Evolutionary conservation across 805 yeast genomes (phyloP), one percentile per base, ranked within the genome.

Genomic region (Zygosaccharomyces rouxii): DNA sequence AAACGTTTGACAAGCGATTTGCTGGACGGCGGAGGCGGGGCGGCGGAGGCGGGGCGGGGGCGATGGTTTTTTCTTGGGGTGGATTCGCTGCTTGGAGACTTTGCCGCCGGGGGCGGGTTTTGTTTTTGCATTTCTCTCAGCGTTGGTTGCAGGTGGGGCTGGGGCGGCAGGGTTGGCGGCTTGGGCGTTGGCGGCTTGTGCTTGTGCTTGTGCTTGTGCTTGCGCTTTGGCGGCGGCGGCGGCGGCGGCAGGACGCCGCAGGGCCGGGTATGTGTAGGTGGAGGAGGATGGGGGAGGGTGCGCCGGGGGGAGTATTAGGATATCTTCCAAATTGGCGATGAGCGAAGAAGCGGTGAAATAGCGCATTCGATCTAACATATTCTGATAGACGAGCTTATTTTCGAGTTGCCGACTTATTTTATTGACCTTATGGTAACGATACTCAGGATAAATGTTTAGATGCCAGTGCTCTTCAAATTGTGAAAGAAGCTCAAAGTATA

Each of bases 401-500:
- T 41, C 49, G 35, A 46, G 49, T 41, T 46, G 49, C 46, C 46
- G 46, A 46, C 46, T 46, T 46, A 41, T 46, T 40, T 45, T 45
- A 45, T 45, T 46, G 49, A 46, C 49, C 49, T 46, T 46, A 46
- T 47, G 50, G 51, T 48, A 48, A 48, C 51, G 51, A 48, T 48
- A 48, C 51, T 48, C 51, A 44, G 51, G 51, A 48, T 48, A 48
- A 48, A 49, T 49, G 48, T 41, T 45, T 49, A 48, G 51, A 48
- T 48, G 51, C 51, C 51, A 48, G 51, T 44, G 51, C 48, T 37
- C 51, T 48, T 31, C 35, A 31, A 31, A 31, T 31, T 31, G 35
- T 31, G 35, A 31, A 22, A 31, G 35, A 49, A 49, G 53, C 53
- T 50, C 53, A 50, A 51, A 51, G 54, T 51, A 51, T 51, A 51